These are phyloP conservation scores for Phytophthora colocasiae DNA, from an alignment of 352 stramenopile genomes.

Conservation along the genomic window DNA sequence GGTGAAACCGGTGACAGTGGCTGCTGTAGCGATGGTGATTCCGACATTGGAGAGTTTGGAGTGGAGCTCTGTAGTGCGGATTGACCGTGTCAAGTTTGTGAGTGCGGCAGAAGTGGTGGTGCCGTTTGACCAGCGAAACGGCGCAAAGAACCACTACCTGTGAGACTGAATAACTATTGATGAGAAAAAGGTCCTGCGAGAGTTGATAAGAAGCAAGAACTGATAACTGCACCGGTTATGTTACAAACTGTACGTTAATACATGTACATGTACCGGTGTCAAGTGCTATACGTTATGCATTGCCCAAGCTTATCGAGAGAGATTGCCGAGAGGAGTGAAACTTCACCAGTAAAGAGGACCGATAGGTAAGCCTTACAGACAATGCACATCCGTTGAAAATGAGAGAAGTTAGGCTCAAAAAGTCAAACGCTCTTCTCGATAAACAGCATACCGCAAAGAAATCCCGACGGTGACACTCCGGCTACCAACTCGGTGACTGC, in stretches of 20 bases:
- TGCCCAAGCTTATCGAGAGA: no score
- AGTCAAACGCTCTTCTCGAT: conserved; percentile 55
- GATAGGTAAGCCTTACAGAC: neutral
- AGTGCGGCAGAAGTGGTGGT: neutral
- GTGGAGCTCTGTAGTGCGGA: neutral
- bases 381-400: neutral
- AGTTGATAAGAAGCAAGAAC: no score
- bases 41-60: neutral
- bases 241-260: no score
- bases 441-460: conserved; percentile 62
- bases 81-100: neutral
- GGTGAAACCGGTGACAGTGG: neutral
- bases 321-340: neutral
- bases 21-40: conserved; percentile 9
- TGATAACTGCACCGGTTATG: neutral
- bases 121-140: conserved; percentile 7
- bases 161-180: neutral
- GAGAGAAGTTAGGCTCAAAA: neutral
- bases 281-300: no score
- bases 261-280: no score
- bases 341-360: neutral
- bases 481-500: conserved; percentile 58
- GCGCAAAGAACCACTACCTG: conserved; percentile 4
- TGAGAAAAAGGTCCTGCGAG: neutral
- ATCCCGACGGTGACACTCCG: conserved; percentile 47